Base-by-base conservation (phyloP, 345 rosid genomes). In the Eucalyptus curtisii region DNA sequence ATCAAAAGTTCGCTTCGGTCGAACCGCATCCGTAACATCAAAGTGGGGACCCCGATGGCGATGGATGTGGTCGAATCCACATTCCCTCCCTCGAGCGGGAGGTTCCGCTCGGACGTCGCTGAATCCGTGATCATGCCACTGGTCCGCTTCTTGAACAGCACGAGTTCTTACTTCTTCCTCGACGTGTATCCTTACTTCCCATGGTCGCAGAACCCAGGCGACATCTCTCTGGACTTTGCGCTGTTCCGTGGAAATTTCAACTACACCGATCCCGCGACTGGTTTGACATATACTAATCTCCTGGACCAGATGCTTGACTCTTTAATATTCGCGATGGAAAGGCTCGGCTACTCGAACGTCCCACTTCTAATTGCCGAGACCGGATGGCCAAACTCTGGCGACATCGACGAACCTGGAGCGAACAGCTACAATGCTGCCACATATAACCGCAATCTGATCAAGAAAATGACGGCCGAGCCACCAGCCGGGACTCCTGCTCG, bases 231-330 rank as follows among this genome's bases (percentile, higher is more conserved):
- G 85, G 93, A 92, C 86, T 94, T 40, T 11, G 96, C 96, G 33
- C 92, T 95, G 53, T 93, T 96, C 33, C 82, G 89, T 86, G 92
- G 94, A 44, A 92, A 89, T 47, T 68, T 71, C 13, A 92, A 86
- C 86, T 95, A 92, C 90, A 94, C 94, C 49, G 98, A 97, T 87
- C 96, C 93, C 0, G 90, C 53, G 27, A 95, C 91, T 85, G 90
- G 93, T 37, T 90, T 95, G 31, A 86, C 87, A 59, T 97, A 97
- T 92, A 92, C 93, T 45, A 97, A 96, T 89, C 93, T 95, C 61
- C 90, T 97, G 7, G 99, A 97, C 92, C 96, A 96, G 90, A 95
- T 97, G 98, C 95, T 96, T 6, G 98, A 97, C 85, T 95, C 96
- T 1, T 88, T 94, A 22, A 80, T 91, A 49, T 94, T 91, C 9